Evolutionary conservation across 768 basidiomycete genomes (phyloP), one percentile per base, ranked within the genome.

Genomic region (Artomyces pyxidatus): DNA sequence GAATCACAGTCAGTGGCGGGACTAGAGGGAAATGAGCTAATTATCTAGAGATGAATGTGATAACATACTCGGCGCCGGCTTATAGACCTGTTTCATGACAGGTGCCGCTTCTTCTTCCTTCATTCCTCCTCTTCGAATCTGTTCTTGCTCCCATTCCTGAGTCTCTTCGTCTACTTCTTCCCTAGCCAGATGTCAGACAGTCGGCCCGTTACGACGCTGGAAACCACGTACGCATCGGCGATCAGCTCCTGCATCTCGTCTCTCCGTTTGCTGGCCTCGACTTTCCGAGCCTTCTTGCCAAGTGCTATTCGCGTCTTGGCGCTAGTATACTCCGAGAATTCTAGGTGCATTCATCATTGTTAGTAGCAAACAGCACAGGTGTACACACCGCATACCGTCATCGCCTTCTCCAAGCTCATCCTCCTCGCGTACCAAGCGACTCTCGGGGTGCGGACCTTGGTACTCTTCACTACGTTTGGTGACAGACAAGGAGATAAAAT

Each of bases 371-470:
- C 28, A 39, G 26, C 8, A 5, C 19, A 46, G 3, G 17, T 26
- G 28, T 17, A 23, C 21, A 10, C 6, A 2, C n/a, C 17, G 62
- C 76, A 37, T 57, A 89, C 90, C 90, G 54, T 93, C 90, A 32
- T 92, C 90, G 2, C 82, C 88, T 61, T 92, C 88, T 10, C 90
- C 90, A 2, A 88, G 62, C 54, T 93, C 88, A 63, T 93, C 90
- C 35, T 93, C 90, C 64, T 93, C 90, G 42, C 90, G 71, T 66
- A 87, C 61, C 23, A 93, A 67, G 8, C 90, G 77, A 61, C 88
- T 90, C 56, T 84, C 85, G 6, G 89, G 90, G 70, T 91, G 88
- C 6, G 89, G 89, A 0, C 88, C 88, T 55, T 77, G 72, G 8
- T 74, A 63, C 29, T 68, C 65, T 29, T 84, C 77, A 17, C 67